A percentile compares a stretch with the other conserved stretches of the same genome.
Evolutionary conservation across 495 filamentous ascomycete species (phyloP).

Genomic region (Xylaria palmicola): DNA sequence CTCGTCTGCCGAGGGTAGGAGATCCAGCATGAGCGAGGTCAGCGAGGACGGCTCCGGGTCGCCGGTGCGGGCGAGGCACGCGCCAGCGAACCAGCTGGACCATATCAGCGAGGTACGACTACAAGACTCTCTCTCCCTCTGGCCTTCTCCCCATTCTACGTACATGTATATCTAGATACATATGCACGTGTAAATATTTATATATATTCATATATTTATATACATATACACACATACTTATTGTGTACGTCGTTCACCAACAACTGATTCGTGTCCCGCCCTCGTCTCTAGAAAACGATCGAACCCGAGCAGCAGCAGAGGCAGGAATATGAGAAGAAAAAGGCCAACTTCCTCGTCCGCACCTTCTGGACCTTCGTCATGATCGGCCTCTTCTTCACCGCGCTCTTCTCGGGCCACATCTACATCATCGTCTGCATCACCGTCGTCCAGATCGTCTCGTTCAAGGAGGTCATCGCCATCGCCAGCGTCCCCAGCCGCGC

Average conservation of each 20-base stretch:
- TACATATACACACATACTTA: no score
- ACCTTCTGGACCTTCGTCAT: slow-evolving; percentile 98
- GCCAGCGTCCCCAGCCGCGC: slow-evolving; percentile 90
- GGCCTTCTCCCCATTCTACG: not conserved
- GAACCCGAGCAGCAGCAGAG: slow-evolving; percentile 22
- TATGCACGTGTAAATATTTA: not conserved
- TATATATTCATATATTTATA: no score
- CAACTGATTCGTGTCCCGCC: not conserved
- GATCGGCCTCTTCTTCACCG: slow-evolving; percentile 88
- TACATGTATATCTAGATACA: slow-evolving; percentile 1
- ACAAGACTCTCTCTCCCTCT: not conserved
- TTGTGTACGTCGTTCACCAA: no score
- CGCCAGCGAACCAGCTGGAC: slow-evolving; percentile 28
- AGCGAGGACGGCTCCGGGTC: slow-evolving; percentile 68
- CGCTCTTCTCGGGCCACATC: slow-evolving; percentile 92
- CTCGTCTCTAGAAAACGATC: slow-evolving; percentile 29
- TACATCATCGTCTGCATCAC: slow-evolving; percentile 93
- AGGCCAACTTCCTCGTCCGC: slow-evolving; percentile 93
- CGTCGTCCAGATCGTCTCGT: slow-evolving; percentile 90
- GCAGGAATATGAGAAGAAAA: slow-evolving; percentile 96
- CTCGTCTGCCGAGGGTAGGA: slow-evolving; percentile 49
- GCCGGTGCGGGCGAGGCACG: slow-evolving; percentile 43
- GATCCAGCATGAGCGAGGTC: slow-evolving; percentile 74
- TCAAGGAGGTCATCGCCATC: slow-evolving; percentile 99
- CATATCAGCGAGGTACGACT: slow-evolving; percentile 41